Evolutionary conservation across 192 early-diverging fungal species (phyloP).

Genomic region (Coemansia brasiliensis): DNA sequence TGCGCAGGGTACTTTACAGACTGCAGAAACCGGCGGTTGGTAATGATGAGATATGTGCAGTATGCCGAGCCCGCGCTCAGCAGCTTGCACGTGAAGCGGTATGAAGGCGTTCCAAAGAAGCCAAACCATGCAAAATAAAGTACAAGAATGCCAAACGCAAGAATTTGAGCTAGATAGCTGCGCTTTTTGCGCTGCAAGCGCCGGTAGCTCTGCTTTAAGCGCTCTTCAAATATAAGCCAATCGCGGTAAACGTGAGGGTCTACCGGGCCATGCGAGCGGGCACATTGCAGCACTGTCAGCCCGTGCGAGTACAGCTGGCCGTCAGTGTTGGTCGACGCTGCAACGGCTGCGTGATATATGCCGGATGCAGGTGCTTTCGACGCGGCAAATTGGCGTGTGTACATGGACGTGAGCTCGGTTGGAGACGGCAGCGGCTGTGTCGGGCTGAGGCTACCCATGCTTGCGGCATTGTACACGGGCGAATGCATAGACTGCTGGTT

Average conservation of each 20-base stretch:
- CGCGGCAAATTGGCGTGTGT: slow-evolving; percentile 48
- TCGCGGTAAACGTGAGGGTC: slow-evolving; percentile 65
- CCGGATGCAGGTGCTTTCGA: slow-evolving; percentile 29
- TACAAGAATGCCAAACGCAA: slow-evolving; percentile 47
- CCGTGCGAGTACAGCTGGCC: slow-evolving; percentile 46
- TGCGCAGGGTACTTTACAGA: slow-evolving; percentile 51
- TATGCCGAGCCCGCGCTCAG: slow-evolving; percentile 53
- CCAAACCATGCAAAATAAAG: slow-evolving; percentile 57
- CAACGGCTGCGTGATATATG: slow-evolving; percentile 38
- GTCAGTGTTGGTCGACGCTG: slow-evolving; percentile 23
- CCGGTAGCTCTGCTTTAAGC: slow-evolving; percentile 71
- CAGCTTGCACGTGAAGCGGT: slow-evolving; percentile 50
- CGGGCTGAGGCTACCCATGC: slow-evolving; percentile 10
- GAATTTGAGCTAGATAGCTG: slow-evolving; percentile 62
- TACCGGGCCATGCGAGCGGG: slow-evolving; percentile 34
- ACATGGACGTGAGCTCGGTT: slow-evolving; percentile 49
- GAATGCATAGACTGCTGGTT: slow-evolving; percentile 44
- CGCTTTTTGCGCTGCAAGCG: slow-evolving; percentile 65
- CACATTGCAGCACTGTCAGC: slow-evolving; percentile 40
- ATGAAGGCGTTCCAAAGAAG: slow-evolving; percentile 42
- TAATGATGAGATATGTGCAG: slow-evolving; percentile 55
- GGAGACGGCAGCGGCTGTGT: slow-evolving; percentile 23
- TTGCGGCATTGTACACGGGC: slow-evolving; percentile 24
- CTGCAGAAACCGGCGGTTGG: slow-evolving; percentile 49
- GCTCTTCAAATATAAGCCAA: slow-evolving; percentile 79